Conservation (phyloP, 306 rosid species). For the Pachyrhizus erosus region DNA sequence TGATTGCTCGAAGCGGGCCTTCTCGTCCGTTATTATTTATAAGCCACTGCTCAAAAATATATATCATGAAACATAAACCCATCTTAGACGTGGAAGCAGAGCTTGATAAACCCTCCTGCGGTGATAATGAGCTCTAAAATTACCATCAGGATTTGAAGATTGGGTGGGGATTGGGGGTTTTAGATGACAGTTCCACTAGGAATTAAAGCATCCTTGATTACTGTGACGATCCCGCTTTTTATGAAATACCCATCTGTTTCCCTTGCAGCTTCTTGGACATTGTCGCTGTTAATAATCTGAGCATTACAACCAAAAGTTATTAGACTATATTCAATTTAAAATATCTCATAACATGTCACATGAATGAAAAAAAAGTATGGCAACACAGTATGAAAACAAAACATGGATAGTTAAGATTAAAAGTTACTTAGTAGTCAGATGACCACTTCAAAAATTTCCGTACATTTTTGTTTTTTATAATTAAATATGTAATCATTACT, state of each 20-base stretch:
- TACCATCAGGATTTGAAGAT: not conserved
- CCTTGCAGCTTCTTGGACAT: conserved; percentile 97
- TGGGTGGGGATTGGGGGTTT: not conserved
- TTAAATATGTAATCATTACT: not conserved
- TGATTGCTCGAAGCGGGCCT: conserved; percentile 40
- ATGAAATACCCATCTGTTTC: conserved; percentile 98
- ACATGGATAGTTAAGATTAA: not conserved
- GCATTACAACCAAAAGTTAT: conserved; percentile 34
- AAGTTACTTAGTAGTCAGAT: not conserved
- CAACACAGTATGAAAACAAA: not conserved
- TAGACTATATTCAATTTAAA: conserved; percentile 4
- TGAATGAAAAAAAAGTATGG: not conserved
- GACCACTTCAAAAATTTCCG: too few relatives aligned
- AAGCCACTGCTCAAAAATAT: conserved; percentile 45
- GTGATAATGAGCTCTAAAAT: conserved; percentile 16
- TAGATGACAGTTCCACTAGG: conserved; percentile 86
- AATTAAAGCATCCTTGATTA: conserved; percentile 95
- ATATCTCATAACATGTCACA: not conserved
- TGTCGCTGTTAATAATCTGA: conserved; percentile 83
- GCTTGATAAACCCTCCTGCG: conserved; percentile 14
- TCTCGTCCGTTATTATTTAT: conserved; percentile 62
- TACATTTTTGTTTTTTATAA: too few relatives aligned
- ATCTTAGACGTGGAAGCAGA: conserved; percentile 38
- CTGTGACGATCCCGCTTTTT: conserved; percentile 92
- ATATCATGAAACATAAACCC: conserved; percentile 39